Evolutionary conservation across 805 yeast species (phyloP), one percentile per base, ranked within the genome.

Genomic region (Candida morakotiae): DNA sequence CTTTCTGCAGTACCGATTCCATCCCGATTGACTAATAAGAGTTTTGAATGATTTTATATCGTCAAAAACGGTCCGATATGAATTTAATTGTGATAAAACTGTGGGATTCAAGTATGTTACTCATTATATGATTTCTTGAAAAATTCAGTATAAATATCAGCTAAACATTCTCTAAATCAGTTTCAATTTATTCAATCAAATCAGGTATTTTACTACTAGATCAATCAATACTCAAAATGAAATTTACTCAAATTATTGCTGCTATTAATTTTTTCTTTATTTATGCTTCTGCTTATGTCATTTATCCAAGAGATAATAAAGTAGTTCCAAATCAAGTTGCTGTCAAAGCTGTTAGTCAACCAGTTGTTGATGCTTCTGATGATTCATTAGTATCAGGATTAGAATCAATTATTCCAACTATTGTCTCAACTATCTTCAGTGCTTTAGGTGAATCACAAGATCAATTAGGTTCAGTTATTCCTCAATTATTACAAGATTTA

Each of bases 341-440:
- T 17, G 9, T 19, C 8, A 9, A 28, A 14, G 7, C 32, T 17
- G 32, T 19, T 19, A 21, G 23, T 21, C 9, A 7, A 9, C 23
- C 23, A 21, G 8, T 16, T 14, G n/a, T 30, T 13, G 33, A 30
- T 20, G 25, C 25, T 19, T 19, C 17, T 7, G n/a, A 30, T 22
- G 10, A 8, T 21, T 7, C 24, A 8, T 30, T 30, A n/a, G 33
- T 30, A 19, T 25, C 18, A 20, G 21, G 25, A n/a, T 14, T 30
- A 19, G 33, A 30, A 30, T 16, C 6, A n/a, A 16, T 32, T 16
- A 32, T 32, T 23, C 35, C 35, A 4, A 19, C 13, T 17, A 17
- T 32, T 20, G 28, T 32, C 23, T 16, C 28, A 23, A 32, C 20
- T 23, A 17, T 32, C 11, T 23, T 32, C 28, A 16, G 16, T 15